A percentile compares a stretch with the other conserved stretches of the same genome.
phyloP scores from a whole-genome alignment of 352 stramenopile genomes.

The Globisporangium megalacanthum region DNA sequence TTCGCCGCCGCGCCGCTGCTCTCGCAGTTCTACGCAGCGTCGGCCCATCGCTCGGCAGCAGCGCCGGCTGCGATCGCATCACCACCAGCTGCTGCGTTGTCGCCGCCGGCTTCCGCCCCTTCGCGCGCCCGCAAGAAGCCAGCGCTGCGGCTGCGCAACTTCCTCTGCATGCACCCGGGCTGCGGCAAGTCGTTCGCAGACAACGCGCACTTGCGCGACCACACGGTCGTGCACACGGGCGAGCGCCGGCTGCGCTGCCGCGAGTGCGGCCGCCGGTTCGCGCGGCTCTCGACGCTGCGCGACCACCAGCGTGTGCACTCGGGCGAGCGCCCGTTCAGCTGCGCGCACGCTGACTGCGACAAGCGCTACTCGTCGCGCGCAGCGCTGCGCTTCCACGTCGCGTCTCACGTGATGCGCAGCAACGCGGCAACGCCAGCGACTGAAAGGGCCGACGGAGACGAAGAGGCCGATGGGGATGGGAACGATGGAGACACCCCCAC shows the following conservation, averaged over 20 bases:
- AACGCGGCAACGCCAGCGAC: background rate
- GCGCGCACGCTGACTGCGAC: constrained; percentile 16
- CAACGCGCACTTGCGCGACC: constrained; percentile 60
- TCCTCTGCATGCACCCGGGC: constrained; percentile 57
- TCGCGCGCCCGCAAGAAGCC: constrained; percentile 25
- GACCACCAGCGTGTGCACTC: constrained; percentile 69
- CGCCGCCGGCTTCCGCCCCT: too few relatives aligned
- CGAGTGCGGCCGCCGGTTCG: constrained; percentile 46
- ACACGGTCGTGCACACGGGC: constrained; percentile 69
- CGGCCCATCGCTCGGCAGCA: background rate
- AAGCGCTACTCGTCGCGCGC: constrained; percentile 48
- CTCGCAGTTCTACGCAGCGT: constrained; percentile 11
- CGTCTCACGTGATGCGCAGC: constrained; percentile 18
- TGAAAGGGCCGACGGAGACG: background rate
- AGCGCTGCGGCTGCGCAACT: constrained; percentile 56
- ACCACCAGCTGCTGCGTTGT: background rate
- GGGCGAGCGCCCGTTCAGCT: constrained; percentile 66
- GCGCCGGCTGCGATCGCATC: background rate
- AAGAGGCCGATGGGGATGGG: background rate
- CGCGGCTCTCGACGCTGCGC: constrained; percentile 46
- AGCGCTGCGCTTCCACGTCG: constrained; percentile 53
- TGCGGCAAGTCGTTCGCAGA: constrained; percentile 69
- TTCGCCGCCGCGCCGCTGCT: constrained; percentile 12
- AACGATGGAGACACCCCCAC: background rate
- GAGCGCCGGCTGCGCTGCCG: constrained; percentile 53